phyloP scores from a whole-genome alignment of 306 rosid genomes.

The Cicer bijugum region DNA sequence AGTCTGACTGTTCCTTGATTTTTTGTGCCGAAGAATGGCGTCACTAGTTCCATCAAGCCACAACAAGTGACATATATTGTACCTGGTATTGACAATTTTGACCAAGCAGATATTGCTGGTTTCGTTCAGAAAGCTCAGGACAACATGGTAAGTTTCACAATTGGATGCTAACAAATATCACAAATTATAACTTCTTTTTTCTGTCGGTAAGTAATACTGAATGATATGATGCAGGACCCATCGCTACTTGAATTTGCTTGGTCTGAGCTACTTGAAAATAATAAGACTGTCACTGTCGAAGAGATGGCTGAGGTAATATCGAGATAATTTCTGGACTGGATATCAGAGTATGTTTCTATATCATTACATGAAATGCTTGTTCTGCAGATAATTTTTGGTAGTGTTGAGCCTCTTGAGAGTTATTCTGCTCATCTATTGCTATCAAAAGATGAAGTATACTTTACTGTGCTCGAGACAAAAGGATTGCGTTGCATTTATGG shows the following conservation, averaged over 20 bases:
- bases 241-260: conserved; percentile 92
- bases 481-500: conserved; percentile 75
- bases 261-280: conserved; percentile 89
- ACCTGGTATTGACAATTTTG: conserved; percentile 86
- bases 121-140: conserved; percentile 71
- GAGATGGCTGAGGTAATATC: conserved; percentile 86
- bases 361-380: conserved; percentile 49
- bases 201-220: conserved; percentile 32
- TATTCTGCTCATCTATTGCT: conserved; percentile 88
- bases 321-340: conserved; percentile 39
- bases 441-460: conserved; percentile 88
- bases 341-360: conserved; percentile 28
- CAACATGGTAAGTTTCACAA: conserved; percentile 71
- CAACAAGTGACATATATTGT: conserved; percentile 92
- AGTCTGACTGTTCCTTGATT: conserved; percentile 44
- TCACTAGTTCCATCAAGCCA: conserved; percentile 77
- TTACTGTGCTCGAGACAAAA: conserved; percentile 76
- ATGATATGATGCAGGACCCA: conserved; percentile 69
- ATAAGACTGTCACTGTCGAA: conserved; percentile 75
- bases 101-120: conserved; percentile 64
- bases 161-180: conserved; percentile 27
- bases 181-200: conserved; percentile 22
- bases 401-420: conserved; percentile 81
- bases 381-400: conserved; percentile 92
- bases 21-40: conserved; percentile 77